A percentile compares a stretch with the other conserved stretches of the same genome.
Evolutionary conservation across 1,284 basidiomycete genomes (phyloP).

Genomic region (Anthracocystis panici-leucophaei): DNA sequence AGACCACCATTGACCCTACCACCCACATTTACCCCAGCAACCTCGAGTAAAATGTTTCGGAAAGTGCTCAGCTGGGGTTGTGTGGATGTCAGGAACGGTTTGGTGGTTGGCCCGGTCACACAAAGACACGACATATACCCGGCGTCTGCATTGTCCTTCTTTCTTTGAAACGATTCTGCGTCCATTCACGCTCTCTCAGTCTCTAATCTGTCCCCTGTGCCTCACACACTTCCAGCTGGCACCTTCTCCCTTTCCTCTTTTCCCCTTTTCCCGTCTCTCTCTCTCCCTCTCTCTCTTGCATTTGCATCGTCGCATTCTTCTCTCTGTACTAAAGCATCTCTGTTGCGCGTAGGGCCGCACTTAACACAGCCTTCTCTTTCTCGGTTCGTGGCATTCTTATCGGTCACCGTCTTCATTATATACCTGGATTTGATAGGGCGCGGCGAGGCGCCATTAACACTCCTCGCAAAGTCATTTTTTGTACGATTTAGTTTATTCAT

Average conservation of each 20-base stretch:
- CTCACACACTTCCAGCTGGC: constrained; percentile 9
- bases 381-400: constrained; percentile 10
- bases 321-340: constrained; percentile 26
- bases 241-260: background rate
- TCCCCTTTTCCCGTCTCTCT: constrained; percentile 7
- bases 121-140: constrained; percentile 12
- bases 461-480: constrained; percentile 35
- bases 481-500: constrained; percentile 17
- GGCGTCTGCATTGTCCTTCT: background rate
- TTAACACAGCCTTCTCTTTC: constrained; percentile 46
- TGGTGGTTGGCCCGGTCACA: background rate
- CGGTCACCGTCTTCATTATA: constrained; percentile 24
- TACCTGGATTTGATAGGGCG: constrained; percentile 54
- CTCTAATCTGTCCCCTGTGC: constrained; percentile 11
- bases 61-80: constrained; percentile 15
- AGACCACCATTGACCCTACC: constrained; percentile 74
- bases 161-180: background rate
- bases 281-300: constrained; percentile 20
- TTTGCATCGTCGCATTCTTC: constrained; percentile 36
- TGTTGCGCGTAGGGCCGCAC: constrained; percentile 49
- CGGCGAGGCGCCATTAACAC: constrained; percentile 59
- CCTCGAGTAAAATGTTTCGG: constrained; percentile 41
- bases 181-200: constrained; percentile 7
- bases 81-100: background rate
- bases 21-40: constrained; percentile 66